Percentiles rank a stretch among this genome's conserved stretches.
Evolutionary conservation across 495 filamentous ascomycete genomes (phyloP).

Genomic region (Penicillium odoratum): DNA sequence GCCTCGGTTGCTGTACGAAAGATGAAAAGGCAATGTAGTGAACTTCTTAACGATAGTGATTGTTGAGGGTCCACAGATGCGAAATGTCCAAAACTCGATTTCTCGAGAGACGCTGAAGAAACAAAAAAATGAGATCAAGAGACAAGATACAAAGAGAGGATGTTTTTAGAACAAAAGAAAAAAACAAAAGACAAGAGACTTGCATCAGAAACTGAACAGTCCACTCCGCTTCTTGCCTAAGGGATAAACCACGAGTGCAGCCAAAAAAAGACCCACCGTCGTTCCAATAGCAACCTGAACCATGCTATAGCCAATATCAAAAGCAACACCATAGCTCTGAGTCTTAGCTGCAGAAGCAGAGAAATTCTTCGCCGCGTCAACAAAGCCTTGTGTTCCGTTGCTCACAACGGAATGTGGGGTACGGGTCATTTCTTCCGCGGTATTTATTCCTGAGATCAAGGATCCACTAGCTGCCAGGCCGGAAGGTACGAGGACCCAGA

Average conservation of each 20-base stretch:
- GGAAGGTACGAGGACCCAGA: constrained; percentile 92
- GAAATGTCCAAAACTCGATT: constrained; percentile 6
- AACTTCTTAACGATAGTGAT: background rate
- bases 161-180: background rate
- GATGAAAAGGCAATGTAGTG: background rate
- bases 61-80: background rate
- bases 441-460: constrained; percentile 79
- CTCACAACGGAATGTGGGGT: constrained; percentile 47
- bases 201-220: constrained; percentile 74
- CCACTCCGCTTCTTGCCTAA: constrained; percentile 88
- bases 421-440: constrained; percentile 72
- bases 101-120: constrained; percentile 5
- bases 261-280: constrained; percentile 85
- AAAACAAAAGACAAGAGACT: background rate
- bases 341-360: constrained; percentile 19
- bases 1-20: constrained; percentile 9
- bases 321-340: constrained; percentile 57
- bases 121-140: background rate
- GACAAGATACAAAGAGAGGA: background rate
- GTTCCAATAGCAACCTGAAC: constrained; percentile 92
- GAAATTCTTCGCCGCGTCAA: constrained; percentile 44
- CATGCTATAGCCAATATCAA: constrained; percentile 84
- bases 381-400: constrained; percentile 51
- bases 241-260: constrained; percentile 85
- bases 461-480: constrained; percentile 84